Base-by-base conservation (phyloP, 1,284 basidiomycete species). In the Uromyces viciae-fabae region DNA sequence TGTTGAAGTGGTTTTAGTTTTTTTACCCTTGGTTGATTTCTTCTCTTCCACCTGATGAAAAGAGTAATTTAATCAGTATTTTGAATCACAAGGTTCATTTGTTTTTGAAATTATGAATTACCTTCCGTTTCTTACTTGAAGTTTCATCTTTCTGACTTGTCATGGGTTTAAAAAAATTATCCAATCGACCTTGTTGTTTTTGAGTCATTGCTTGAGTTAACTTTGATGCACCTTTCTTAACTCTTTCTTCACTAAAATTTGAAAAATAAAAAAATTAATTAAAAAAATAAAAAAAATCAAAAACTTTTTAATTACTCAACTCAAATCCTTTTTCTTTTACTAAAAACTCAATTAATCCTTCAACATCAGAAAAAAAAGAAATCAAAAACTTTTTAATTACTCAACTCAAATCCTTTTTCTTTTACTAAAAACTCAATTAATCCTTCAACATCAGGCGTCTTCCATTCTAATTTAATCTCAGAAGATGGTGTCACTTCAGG, bases 321-420 rank as follows among this genome's bases (percentile, higher is more conserved):
- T 93, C 96, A 90, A 99, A 99, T 1, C 97, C 96, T 86, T 98
- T 98, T 84, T 98, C 94, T 60, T 88, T 91, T 28, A 98, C 96
- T 36, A 99, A 87, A 87, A 99, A 99, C 75, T 98, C 90, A 49
- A 36, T 40, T 54, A 54, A 28, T 81, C 33, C 66, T 60, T 81
- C 69, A 46, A 73, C 52, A n/a, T n/a, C n/a, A n/a, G n/a, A n/a
- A n/a, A n/a, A n/a, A n/a, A n/a, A n/a, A 9, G 43, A 31, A 28
- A 36, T 31, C 22, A 43, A 54, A 25, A 4, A 5, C 4, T 54
- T 17, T 54, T 4, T 25, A n/a, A 36, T 85, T 33, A 15, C 86
- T 90, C 82, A 84, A 96, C 95, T 93, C 96, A 90, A 99, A 99
- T 1, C 97, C 96, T 86, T 98, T 98, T 84, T 98, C 94, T 60